These are phyloP conservation scores for Allium fistulosum DNA, from an alignment of 106 monocot species.

Conservation along the genomic window DNA sequence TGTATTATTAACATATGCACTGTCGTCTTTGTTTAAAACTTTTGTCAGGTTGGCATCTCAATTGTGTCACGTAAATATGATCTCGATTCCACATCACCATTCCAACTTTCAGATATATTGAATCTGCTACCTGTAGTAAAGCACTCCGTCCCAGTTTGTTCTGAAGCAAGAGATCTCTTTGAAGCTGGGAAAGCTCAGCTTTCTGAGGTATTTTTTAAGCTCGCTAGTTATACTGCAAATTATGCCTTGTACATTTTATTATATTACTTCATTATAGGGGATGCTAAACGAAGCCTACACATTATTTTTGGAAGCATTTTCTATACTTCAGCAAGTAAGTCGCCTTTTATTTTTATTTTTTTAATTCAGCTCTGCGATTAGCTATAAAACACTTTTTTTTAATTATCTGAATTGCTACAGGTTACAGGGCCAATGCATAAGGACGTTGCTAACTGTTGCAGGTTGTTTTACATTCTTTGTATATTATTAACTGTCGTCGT, in stretches of 20 bases:
- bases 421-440: conserved; percentile 97
- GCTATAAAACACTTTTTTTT: not conserved
- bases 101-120: conserved; percentile 73
- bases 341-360: conserved; percentile 4
- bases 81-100: conserved; percentile 57
- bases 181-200: conserved; percentile 80
- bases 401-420: conserved; percentile 28
- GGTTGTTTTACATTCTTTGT: conserved; percentile 29
- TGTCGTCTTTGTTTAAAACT: not conserved
- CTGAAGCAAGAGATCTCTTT: conserved; percentile 74
- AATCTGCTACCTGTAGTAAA: conserved; percentile 90
- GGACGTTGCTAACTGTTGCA: conserved; percentile 95
- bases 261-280: conserved; percentile 47
- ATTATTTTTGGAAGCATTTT: conserved; percentile 92
- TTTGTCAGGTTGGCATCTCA: conserved; percentile 68
- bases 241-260: not conserved
- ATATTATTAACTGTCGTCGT: too few relatives aligned
- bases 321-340: conserved; percentile 85
- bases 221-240: not conserved
- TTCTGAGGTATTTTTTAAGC: conserved; percentile 51
- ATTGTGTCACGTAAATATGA: conserved; percentile 84
- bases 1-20: too few relatives aligned
- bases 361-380: not conserved
- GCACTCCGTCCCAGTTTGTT: conserved; percentile 87
- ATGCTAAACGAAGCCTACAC: conserved; percentile 83